These are phyloP conservation scores for Adenanthera pavonina DNA, from an alignment of 306 rosid species.

Conservation along the genomic window DNA sequence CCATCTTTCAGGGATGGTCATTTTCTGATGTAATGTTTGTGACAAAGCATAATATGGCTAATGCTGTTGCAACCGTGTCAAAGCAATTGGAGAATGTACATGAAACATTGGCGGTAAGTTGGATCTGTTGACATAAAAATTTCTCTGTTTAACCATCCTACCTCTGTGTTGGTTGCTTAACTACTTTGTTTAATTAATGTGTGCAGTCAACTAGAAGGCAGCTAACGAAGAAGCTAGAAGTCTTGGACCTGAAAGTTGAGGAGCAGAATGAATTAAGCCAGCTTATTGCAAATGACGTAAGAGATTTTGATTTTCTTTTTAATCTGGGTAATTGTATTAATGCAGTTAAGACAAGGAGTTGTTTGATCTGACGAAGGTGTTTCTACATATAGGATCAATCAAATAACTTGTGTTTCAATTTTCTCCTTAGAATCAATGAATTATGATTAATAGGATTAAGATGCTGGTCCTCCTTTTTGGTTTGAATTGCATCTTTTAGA, in stretches of 20 bases:
- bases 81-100: conserved; percentile 76
- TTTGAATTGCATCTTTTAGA: conserved; percentile 24
- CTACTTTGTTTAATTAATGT: conserved; percentile 11
- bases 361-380: background rate
- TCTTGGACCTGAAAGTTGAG: conserved; percentile 70
- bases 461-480: background rate
- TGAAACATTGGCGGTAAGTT: conserved; percentile 82
- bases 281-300: conserved; percentile 69
- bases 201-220: conserved; percentile 72
- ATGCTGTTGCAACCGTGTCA: conserved; percentile 68
- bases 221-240: conserved; percentile 69
- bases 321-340: conserved; percentile 8
- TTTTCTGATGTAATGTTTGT: conserved; percentile 86
- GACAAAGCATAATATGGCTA: conserved; percentile 77
- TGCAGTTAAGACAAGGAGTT: conserved; percentile 15
- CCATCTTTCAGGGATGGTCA: conserved; percentile 67
- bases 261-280: conserved; percentile 64
- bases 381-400: background rate
- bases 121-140: conserved; percentile 29
- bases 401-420: background rate
- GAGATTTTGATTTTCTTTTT: conserved; percentile 34
- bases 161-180: conserved; percentile 16
- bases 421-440: conserved; percentile 15
- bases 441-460: background rate
- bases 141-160: conserved; percentile 30